Evolutionary conservation across 2,329 filamentous ascomycete genomes (phyloP), one percentile per base, ranked within the genome.

Genomic region (Colletotrichum gigasporum): DNA sequence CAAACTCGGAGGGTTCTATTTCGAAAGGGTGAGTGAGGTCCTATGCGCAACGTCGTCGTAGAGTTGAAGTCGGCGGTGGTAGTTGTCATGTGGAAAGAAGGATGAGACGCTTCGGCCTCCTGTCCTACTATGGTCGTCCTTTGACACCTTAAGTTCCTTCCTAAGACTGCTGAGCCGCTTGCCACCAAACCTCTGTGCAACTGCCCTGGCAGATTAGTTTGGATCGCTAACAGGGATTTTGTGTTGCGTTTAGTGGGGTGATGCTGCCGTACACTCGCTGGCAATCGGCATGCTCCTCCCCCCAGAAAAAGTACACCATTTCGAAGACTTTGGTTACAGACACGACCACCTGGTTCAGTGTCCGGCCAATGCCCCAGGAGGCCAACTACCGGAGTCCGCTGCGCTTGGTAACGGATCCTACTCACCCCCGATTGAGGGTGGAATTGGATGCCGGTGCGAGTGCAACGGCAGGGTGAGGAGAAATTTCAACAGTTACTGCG

Each of bases 211-310:
- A 16, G 32, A 26, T 30, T 59, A 20, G 14, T 34, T 18, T 18
- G 16, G 44, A 55, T 65, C 32, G 51, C 35, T 39, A 47, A 65
- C 54, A 50, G 26, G 37, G 41, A 41, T 35, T 22, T 20, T 12
- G 4, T 11, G 34, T 22, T 24, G 18, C 48, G 14, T 18, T 54
- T 30, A 79, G 73, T 82, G 80, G 79, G 80, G 80, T 39, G 80
- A 82, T 47, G 80, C 80, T 10, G 75, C 79, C 1, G 76, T 81
- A 4, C 80, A 82, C 61, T 79, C 78, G 3, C 74, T 82, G 4
- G 80, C 79, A 1, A 71, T 80, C 22, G 78, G 73, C 52, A 77
- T 82, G 75, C 74, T 81, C 16, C 73, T 79, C 26, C 72, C 76
- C 37, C 73, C 79, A 10, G 68, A 73, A 10, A 72, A 77, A 58